Evolutionary conservation across 1,284 basidiomycete species (phyloP), one percentile per base, ranked within the genome.

Genomic region (Kwoniella shivajii): DNA sequence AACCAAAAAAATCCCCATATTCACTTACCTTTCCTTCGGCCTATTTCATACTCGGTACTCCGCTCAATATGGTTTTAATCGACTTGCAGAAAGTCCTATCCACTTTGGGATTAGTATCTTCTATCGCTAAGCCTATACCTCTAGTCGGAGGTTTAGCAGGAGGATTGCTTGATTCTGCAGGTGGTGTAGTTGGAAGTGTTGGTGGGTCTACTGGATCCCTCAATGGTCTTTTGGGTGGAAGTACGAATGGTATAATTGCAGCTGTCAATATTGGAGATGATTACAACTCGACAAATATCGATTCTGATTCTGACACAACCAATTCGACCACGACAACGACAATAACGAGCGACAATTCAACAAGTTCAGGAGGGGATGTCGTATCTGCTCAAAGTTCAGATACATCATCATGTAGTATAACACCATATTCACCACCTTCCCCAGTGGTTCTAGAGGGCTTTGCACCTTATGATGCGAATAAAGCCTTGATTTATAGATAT

Each of bases 401-500:
- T n/a, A n/a, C n/a, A n/a, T n/a, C n/a, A n/a, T n/a, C 58, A 6
- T 66, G 65, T 43, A 49, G 56, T 11, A 31, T 67, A 27, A 45
- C 50, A 6, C 65, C 64, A 7, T 66, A 66, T 44, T 33, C 54
- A 16, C 61, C 67, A 10, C 39, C 52, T 36, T 20, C 44, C 2
- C 56, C 67, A 5, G 58, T 82, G 18, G 61, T 57, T 3, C 66
- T 78, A 18, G 78, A 80, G 57, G 54, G 70, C 0, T 85, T 85
- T 57, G 70, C 81, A 11, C 78, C 82, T 0, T 86, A 82, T 60
- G 81, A 86, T 61, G 73, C 76, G 31, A 73, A 74, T 10, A 74
- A 76, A 54, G 82, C 84, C 2, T 80, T 72, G 46, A 74, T 86
- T 13, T 86, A 81, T 64, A 82, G 85, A n/a, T 86, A 86, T 64